These are phyloP conservation scores for Zymoseptoria passerinii DNA, from an alignment of 2,329 filamentous ascomycete species.

Conservation along the genomic window DNA sequence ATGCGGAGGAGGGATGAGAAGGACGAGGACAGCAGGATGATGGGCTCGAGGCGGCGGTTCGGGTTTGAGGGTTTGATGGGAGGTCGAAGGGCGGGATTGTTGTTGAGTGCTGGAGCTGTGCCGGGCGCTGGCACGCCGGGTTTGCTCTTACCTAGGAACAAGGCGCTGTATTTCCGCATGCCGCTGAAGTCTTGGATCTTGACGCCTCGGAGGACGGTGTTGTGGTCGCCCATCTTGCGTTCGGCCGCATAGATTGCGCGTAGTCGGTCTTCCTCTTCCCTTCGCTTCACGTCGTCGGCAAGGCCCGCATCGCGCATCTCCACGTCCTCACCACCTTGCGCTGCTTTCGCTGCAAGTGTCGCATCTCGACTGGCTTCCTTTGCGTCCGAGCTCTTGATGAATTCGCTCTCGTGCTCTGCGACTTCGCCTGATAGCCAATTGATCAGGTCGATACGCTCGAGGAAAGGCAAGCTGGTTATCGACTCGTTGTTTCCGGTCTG, in stretches of 20 bases:
- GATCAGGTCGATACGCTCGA: constrained; percentile 83
- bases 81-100: constrained; percentile 30
- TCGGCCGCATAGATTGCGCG: constrained; percentile 87
- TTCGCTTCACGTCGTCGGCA: constrained; percentile 41
- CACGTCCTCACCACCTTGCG: constrained; percentile 26
- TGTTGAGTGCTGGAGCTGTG: constrained; percentile 35
- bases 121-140: constrained; percentile 58
- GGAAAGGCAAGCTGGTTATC: constrained; percentile 83
- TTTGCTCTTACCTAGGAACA: constrained; percentile 40
- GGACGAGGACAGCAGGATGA: constrained; percentile 93
- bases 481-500: constrained; percentile 49
- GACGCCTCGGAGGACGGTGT: constrained; percentile 74
- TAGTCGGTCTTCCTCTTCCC: constrained; percentile 68
- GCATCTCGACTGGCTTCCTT: constrained; percentile 49
- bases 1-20: constrained; percentile 90
- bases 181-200: constrained; percentile 91
- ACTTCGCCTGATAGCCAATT: constrained; percentile 88
- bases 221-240: constrained; percentile 84
- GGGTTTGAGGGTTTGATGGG: constrained; percentile 28
- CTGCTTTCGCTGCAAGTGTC: constrained; percentile 38
- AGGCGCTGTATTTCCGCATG: constrained; percentile 57
- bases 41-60: constrained; percentile 60
- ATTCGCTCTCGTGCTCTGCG: constrained; percentile 74
- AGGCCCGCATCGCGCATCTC: constrained; percentile 35
- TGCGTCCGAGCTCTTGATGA: constrained; percentile 74